Conservation (phyloP, 75 land plant species). For the Isoetes taiwanensis region DNA sequence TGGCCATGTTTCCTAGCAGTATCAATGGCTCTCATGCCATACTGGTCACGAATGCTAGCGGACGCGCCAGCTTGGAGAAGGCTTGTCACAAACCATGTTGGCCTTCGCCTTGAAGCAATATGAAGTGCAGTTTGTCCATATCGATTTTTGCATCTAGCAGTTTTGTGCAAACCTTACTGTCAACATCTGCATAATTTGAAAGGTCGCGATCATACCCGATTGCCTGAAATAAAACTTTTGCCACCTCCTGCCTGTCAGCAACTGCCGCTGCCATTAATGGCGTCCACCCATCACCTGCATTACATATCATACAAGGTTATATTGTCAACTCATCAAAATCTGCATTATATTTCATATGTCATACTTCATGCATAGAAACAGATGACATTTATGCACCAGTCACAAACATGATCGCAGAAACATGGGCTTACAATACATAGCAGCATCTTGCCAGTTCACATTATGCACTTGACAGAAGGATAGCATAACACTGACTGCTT, state of each 20-base stretch:
- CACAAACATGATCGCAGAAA: too few species aligned
- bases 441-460: slow-evolving; percentile 32
- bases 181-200: too few species aligned
- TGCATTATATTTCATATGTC: too few species aligned
- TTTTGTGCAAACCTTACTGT: background rate
- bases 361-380: too few species aligned
- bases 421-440: slow-evolving; percentile 26
- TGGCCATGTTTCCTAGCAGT: slow-evolving; percentile 14
- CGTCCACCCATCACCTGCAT: slow-evolving; percentile 39
- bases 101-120: slow-evolving; percentile 31
- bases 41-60: slow-evolving; percentile 19
- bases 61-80: slow-evolving; percentile 35
- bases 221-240: slow-evolving; percentile 26
- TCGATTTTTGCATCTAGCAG: slow-evolving; percentile 31
- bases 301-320: too few species aligned
- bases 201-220: too few species aligned
- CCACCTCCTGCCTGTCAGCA: slow-evolving; percentile 36
- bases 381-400: too few species aligned
- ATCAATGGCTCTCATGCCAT: slow-evolving; percentile 24
- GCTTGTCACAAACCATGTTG: slow-evolving; percentile 27
- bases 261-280: slow-evolving; percentile 42
- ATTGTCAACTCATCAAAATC: too few species aligned
- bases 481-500: slow-evolving; percentile 22
- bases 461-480: slow-evolving; percentile 20
- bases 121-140: slow-evolving; percentile 42